These are phyloP conservation scores for Trametes sanguinea DNA, from an alignment of 768 basidiomycete species.

Conservation along the genomic window DNA sequence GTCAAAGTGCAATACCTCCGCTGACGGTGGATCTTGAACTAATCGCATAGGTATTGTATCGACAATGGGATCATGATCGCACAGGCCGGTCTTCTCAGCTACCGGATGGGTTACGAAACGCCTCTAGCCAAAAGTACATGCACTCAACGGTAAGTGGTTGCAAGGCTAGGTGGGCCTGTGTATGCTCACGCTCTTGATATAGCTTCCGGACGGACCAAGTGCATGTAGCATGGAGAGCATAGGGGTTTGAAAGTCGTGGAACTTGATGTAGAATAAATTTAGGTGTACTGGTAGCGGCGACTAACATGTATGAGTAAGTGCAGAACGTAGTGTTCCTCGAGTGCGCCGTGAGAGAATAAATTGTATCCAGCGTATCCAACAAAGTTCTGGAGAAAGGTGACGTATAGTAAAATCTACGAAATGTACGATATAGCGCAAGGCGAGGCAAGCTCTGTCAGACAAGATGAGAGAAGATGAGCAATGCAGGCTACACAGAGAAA, in stretches of 20 bases:
- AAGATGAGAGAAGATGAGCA: no score
- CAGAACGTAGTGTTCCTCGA: no score
- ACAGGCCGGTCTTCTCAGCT: conserved; percentile 91
- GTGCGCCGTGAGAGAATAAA: no score
- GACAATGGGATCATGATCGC: conserved; percentile 99
- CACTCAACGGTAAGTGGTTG: conserved; percentile 75
- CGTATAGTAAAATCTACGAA: no score
- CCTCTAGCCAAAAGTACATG: conserved; percentile 79
- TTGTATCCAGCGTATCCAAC: no score
- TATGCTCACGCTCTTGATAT: not conserved
- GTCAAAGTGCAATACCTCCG: conserved; percentile 1
- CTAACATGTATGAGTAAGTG: no score
- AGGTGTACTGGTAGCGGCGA: no score
- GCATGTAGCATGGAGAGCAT: conserved; percentile 84
- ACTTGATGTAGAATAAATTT: no score
- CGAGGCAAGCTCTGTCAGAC: no score
- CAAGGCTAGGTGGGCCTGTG: not conserved
- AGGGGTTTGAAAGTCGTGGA: conserved; percentile 15
- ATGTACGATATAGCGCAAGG: no score
- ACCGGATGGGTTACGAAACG: conserved; percentile 86
- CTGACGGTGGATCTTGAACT: not conserved
- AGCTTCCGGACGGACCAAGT: conserved; percentile 97
- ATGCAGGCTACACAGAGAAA: no score
- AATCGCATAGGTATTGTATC: conserved; percentile 80
- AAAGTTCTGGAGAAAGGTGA: no score